Evolutionary conservation across 495 filamentous ascomycete species (phyloP).

Genomic region (Oidiodendron maius): DNA sequence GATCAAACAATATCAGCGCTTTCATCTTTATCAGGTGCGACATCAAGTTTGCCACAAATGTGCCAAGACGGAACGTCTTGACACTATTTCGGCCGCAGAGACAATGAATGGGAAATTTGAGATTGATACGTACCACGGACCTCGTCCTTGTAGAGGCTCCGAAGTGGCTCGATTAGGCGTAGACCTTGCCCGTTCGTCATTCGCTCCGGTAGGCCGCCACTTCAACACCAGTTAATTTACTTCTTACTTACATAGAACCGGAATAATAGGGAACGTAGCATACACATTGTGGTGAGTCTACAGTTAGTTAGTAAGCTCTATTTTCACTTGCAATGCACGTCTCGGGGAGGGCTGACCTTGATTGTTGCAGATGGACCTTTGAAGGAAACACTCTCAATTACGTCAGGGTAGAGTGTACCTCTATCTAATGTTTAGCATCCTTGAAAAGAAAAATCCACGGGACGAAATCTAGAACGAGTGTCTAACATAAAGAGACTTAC

Average conservation of each 20-base stretch:
- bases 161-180: constrained; percentile 68
- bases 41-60: constrained; percentile 8
- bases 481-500: constrained; percentile 8
- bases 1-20: constrained; percentile 5
- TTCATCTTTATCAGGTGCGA: constrained; percentile 9
- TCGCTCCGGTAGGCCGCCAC: constrained; percentile 55
- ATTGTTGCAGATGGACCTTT: constrained; percentile 80
- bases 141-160: constrained; percentile 77
- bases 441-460: constrained; percentile 5
- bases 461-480: constrained; percentile 1
- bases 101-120: constrained; percentile 8
- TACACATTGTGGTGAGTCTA: constrained; percentile 65
- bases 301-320: constrained; percentile 5
- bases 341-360: constrained; percentile 38
- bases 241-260: not conserved
- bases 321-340: constrained; percentile 7
- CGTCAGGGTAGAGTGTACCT: constrained; percentile 76
- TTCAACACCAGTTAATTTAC: constrained; percentile 6
- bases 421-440: constrained; percentile 7
- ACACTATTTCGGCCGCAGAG: constrained; percentile 3
- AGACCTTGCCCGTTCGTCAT: constrained; percentile 51
- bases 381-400: constrained; percentile 77
- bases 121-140: constrained; percentile 43
- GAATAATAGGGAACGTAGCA: constrained; percentile 8
- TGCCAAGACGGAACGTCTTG: constrained; percentile 10